Base-by-base conservation (phyloP, 1,284 basidiomycete species). In the Albatrellus sp. region DNA sequence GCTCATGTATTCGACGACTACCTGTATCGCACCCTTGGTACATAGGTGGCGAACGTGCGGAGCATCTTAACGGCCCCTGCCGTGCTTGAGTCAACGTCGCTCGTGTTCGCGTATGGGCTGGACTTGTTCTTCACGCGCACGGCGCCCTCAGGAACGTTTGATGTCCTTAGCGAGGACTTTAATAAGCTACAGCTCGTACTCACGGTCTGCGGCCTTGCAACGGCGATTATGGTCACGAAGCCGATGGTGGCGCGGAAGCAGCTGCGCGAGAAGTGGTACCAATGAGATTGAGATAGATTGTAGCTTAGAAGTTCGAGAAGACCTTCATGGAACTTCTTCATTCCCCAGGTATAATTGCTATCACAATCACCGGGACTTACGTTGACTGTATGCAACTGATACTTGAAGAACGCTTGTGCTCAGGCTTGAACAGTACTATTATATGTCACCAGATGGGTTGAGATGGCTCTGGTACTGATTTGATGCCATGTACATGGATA, bases 101-200 rank as follows among this genome's bases (percentile, higher is more conserved):
- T 96, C n/a, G 75, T 98, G 9, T 80, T 97, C 53, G 79, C 80
- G 0, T 79, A 81, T 52, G 92, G 92, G 4, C 69, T 92, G 12
- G 94, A 98, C 62, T 67, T 93, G 50, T 94, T 97, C 70, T 65
- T 78, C 28, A 87, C 87, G 5, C 75, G 89, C 12, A 72, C 90
- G 3, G 75, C 88, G 33, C 91, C 96, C 0, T 90, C 87, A 2
- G 81, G 80, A 20, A 90, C 89, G 20, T 98, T 98, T 57, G 94
- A 98, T 58, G 79, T 94, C n/a, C 73, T 96, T 11, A 88, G 75
- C 57, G 79, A 89, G 62, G 76, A 72, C 56, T 98, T 98, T 64
- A 98, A 98, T 68, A 97, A 98, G 69, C 68, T 69, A 0, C 94
- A 98, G 63, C 70, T 98, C 28, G 74, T 96, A 49, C 60, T 92